Percentiles rank a stretch among this genome's conserved stretches.
phyloP scores from a whole-genome alignment of 2,329 filamentous ascomycete genomes.

The Cadophora luteo-olivacea region DNA sequence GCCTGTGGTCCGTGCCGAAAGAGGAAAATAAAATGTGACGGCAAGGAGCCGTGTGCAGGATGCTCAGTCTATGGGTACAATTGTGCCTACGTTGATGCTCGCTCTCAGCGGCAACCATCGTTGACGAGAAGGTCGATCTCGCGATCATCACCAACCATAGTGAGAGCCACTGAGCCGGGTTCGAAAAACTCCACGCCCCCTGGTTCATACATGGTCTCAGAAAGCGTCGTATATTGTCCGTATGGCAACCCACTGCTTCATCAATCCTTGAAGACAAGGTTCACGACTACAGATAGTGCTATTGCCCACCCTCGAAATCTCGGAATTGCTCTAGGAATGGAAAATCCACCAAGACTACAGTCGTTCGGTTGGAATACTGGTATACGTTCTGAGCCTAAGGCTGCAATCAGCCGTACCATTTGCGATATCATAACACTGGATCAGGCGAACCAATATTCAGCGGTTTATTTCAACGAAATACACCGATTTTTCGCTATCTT shows the following conservation, averaged over 20 bases:
- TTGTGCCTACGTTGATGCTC: constrained; percentile 24
- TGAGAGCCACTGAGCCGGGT: constrained; percentile 15
- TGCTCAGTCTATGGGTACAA: constrained; percentile 37
- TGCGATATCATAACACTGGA: constrained; percentile 18
- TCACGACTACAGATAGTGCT: constrained; percentile 42
- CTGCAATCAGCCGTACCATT: constrained; percentile 34
- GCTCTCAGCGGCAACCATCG: background rate
- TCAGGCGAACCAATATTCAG: background rate
- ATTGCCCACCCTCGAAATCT: constrained; percentile 46
- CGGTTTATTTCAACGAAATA: background rate
- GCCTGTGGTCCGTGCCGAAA: constrained; percentile 38
- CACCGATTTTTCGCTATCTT: background rate
- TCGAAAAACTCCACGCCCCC: background rate
- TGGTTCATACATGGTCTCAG: constrained; percentile 36
- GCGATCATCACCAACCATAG: background rate
- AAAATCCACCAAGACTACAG: constrained; percentile 46
- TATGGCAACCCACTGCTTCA: constrained; percentile 16
- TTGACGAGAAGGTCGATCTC: background rate
- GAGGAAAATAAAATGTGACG: constrained; percentile 40
- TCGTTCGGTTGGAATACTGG: constrained; percentile 48
- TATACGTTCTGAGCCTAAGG: constrained; percentile 41
- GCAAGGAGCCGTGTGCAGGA: constrained; percentile 31
- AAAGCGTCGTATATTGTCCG: constrained; percentile 13
- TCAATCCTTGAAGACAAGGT: constrained; percentile 28
- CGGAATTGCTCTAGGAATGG: constrained; percentile 43